phyloP scores from a whole-genome alignment of 164 flowering plant genomes.

The Liquidambar formosana region DNA sequence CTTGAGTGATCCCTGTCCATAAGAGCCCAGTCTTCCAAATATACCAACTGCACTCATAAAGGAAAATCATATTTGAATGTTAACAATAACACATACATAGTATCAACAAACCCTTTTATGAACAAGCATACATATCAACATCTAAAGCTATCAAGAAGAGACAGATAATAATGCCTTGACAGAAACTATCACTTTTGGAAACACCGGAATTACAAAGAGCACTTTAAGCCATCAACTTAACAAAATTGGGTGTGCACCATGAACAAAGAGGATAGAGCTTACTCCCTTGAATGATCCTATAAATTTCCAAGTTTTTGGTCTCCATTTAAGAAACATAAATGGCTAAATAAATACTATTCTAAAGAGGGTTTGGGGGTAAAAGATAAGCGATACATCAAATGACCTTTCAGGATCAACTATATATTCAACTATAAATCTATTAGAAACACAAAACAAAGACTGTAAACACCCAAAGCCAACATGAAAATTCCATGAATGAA shows the following conservation, averaged over 20 bases:
- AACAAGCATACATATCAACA: no score
- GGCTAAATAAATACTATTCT: background rate
- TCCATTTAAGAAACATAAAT: background rate
- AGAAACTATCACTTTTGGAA: background rate
- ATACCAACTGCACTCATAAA: constrained; percentile 40
- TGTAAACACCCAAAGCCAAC: no score
- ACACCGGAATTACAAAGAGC: background rate
- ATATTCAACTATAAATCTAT: no score
- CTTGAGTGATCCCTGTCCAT: constrained; percentile 47
- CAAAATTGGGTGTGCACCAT: background rate
- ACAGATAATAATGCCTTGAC: no score
- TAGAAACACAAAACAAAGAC: no score
- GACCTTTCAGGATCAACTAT: background rate
- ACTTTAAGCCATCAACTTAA: no score
- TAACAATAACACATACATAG: background rate
- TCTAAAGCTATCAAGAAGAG: no score
- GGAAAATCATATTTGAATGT: background rate
- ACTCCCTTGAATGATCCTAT: background rate
- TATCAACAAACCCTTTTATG: background rate
- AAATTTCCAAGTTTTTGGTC: background rate
- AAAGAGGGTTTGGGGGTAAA: no score
- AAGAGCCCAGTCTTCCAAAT: constrained; percentile 56
- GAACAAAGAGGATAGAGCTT: background rate
- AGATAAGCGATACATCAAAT: no score
- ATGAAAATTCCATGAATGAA: background rate